Evolutionary conservation across 2,329 filamentous ascomycete species (phyloP).

Genomic region (Fusarium nodosum): DNA sequence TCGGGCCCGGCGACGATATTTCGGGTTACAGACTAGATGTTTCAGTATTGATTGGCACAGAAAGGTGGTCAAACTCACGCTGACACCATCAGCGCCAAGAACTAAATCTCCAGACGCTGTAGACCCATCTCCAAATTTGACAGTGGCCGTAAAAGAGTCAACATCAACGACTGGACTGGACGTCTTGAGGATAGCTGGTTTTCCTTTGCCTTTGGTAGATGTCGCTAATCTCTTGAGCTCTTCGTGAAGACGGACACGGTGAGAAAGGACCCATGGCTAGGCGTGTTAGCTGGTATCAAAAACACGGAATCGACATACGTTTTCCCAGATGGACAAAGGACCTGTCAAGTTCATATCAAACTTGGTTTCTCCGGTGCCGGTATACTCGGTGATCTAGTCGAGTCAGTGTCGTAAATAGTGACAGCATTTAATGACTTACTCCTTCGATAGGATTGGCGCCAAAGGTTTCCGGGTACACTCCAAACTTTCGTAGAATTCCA

Average conservation of each 20-base stretch:
- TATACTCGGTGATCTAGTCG: constrained; percentile 54
- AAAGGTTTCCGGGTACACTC: constrained; percentile 56
- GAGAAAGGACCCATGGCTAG: constrained; percentile 61
- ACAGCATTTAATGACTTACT: neutral
- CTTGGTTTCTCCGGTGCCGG: constrained; percentile 54
- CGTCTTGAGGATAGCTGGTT: constrained; percentile 57
- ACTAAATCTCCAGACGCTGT: constrained; percentile 62
- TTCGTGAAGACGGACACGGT: constrained; percentile 66
- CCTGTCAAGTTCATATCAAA: constrained; percentile 54
- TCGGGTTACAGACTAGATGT: constrained; percentile 42
- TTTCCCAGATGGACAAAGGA: constrained; percentile 60
- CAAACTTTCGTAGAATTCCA: constrained; percentile 63
- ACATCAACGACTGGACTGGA: constrained; percentile 60
- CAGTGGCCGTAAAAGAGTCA: constrained; percentile 55
- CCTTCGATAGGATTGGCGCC: constrained; percentile 56
- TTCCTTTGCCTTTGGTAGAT: constrained; percentile 52
- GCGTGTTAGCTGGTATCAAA: neutral
- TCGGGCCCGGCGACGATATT: constrained; percentile 40
- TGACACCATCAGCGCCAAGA: constrained; percentile 68
- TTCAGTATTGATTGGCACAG: rapidly evolving
- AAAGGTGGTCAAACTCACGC: constrained; percentile 49
- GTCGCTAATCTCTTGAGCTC: constrained; percentile 62
- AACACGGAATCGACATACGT: constrained; percentile 43
- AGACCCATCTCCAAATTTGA: constrained; percentile 62
- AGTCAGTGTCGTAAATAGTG: neutral